Conservation (phyloP, 2,329 filamentous ascomycete genomes). For the Diaporthe sp. region DNA sequence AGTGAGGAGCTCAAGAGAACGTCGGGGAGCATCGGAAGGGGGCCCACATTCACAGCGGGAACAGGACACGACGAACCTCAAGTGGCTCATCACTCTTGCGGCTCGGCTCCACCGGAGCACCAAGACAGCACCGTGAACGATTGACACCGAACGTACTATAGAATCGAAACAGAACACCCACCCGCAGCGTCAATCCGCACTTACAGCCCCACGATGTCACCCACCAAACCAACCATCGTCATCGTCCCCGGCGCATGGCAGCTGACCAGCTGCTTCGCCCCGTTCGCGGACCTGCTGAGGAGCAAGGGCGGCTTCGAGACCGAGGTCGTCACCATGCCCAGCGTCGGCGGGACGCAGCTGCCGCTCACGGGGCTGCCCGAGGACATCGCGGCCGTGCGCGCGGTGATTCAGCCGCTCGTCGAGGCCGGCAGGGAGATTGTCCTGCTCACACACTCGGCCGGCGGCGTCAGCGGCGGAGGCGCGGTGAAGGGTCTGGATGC, state of each 20-base stretch:
- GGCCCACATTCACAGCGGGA: constrained; percentile 14
- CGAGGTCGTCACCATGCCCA: constrained; percentile 28
- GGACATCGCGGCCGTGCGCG: constrained; percentile 30
- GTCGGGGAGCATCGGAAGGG: not conserved
- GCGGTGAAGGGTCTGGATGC: constrained; percentile 53
- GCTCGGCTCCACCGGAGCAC: not conserved
- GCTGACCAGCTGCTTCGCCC: constrained; percentile 2
- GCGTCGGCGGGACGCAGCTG: constrained; percentile 16
- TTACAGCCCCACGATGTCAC: not conserved
- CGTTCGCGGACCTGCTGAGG: constrained; percentile 18
- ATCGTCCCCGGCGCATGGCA: constrained; percentile 36
- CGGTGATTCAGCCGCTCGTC: constrained; percentile 42
- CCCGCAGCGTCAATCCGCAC: not conserved
- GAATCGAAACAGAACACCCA: not conserved
- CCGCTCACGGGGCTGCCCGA: constrained; percentile 33
- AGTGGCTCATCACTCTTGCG: not conserved
- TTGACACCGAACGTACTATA: not conserved
- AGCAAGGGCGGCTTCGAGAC: constrained; percentile 4
- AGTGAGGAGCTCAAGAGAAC: not conserved
- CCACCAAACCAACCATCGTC: constrained; percentile 27
- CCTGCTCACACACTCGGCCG: constrained; percentile 58
- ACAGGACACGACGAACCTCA: not conserved
- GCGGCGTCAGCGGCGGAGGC: constrained; percentile 54
- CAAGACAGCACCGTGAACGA: not conserved
- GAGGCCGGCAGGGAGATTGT: constrained; percentile 55